Base-by-base conservation (phyloP, 768 basidiomycete genomes). In the Tylopilus subfusipes region DNA sequence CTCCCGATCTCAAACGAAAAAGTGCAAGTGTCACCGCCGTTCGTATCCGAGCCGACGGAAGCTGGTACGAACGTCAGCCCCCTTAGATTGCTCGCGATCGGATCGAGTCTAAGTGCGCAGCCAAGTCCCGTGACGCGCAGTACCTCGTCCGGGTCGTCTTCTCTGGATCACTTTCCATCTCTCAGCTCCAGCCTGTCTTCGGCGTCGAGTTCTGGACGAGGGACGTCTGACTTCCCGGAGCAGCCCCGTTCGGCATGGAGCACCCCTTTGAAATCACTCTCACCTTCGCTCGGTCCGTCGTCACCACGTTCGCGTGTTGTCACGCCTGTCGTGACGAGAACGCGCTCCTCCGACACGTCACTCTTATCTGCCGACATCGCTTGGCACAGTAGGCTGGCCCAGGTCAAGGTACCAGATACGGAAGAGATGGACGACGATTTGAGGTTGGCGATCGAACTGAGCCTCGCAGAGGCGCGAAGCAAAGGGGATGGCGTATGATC, bases 381-480 rank as follows among this genome's bases (percentile, higher is more conserved):
- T 36, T 56, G 10, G 16, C 45, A 59, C 45, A 25, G 5, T n/a
- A 33, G 50, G 11, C 8, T 6, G 5, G 7, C 58, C 1, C 43
- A 33, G 12, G 52, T 42, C 4, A 57, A 49, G 21, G 36, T 13
- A 12, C 29, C 18, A 4, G 51, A 55, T 30, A 4, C 18, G 7
- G 76, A 75, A 12, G 76, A 78, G 16, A 76, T 82, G 60, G 86
- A 90, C 54, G 84, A 80, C 16, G 86, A 89, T 58, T 60, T 90
- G 65, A 75, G 70, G 46, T 78, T 82, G 57, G 87, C 82, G 12
- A 77, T 90, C 13, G 83, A 85, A 68, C 65, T 90, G 67, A 90
- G 88, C 64, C 75, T 90, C 24, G 84, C 79, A 1, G 88, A 90
- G 48, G 64, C 59, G 2, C 55, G 34, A 39, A 63, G 63, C 36